Conservation (phyloP, 306 rosid genomes). For the Cajanus cajan region DNA sequence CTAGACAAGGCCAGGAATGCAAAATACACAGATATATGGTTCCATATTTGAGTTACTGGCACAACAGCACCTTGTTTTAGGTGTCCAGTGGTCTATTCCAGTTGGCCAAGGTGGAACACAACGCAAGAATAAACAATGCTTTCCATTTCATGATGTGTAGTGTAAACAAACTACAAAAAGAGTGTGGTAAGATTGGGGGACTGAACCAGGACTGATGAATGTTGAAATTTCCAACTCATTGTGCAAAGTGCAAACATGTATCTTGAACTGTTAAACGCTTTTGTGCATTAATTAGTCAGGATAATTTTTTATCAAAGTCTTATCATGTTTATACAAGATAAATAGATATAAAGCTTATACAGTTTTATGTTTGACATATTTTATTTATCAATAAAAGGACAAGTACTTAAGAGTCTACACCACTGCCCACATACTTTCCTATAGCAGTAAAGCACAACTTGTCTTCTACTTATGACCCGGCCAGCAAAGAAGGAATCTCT, state of each 20-base stretch:
- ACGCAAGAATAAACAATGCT: no score
- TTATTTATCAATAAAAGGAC: not conserved
- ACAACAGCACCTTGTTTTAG: not conserved
- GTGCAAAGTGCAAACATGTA: conserved; percentile 3
- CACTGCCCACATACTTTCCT: no score
- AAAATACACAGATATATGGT: not conserved
- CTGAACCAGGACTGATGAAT: not conserved
- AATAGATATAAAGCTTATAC: not conserved
- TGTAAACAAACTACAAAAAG: conserved; percentile 6
- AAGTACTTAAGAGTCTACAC: not conserved
- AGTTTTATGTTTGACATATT: not conserved
- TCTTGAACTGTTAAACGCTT: not conserved
- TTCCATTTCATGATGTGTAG: not conserved
- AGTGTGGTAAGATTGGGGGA: not conserved
- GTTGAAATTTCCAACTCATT: not conserved
- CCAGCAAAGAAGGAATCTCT: not conserved
- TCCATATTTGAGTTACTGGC: not conserved
- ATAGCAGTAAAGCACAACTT: not conserved
- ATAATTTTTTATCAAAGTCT: not conserved
- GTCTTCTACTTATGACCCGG: not conserved
- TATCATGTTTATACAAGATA: not conserved
- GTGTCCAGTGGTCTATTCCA: not conserved
- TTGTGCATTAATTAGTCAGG: not conserved
- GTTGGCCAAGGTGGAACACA: not conserved
- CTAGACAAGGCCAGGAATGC: not conserved